phyloP scores from a whole-genome alignment of 2,329 filamentous ascomycete genomes.

The Drechslera avenae region DNA sequence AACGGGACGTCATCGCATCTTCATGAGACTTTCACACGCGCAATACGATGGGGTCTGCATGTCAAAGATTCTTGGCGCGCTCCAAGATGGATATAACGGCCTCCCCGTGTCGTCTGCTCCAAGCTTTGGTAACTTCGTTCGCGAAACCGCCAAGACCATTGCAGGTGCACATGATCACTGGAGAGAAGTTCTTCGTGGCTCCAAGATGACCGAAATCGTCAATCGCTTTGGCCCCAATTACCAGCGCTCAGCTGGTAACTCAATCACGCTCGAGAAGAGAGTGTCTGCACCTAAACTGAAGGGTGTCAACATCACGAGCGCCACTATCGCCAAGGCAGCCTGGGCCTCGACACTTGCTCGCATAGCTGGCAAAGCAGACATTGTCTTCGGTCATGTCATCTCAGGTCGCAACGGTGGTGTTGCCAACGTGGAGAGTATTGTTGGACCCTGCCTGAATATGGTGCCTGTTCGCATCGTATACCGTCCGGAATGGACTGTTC shows the following conservation, averaged over 20 bases:
- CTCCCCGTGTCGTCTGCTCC: constrained; percentile 39
- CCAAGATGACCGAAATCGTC: constrained; percentile 44
- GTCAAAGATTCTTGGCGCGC: constrained; percentile 34
- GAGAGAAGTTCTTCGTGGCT: constrained; percentile 38
- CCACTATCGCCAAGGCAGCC: constrained; percentile 54
- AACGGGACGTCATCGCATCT: constrained; percentile 35
- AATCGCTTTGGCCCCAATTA: constrained; percentile 42
- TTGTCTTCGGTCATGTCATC: constrained; percentile 52
- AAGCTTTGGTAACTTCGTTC: constrained; percentile 40
- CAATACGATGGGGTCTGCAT: constrained; percentile 45
- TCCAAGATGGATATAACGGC: constrained; percentile 41
- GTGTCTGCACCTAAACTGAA: constrained; percentile 29
- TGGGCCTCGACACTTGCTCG: constrained; percentile 52
- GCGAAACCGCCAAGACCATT: constrained; percentile 35
- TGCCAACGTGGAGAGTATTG: constrained; percentile 45
- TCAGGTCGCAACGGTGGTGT: constrained; percentile 49
- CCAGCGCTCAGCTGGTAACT: constrained; percentile 36
- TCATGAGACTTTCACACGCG: constrained; percentile 43
- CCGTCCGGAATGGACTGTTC: constrained; percentile 41
- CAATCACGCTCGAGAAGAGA: constrained; percentile 34
- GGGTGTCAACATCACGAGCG: constrained; percentile 45
- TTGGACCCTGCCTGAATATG: constrained; percentile 52
- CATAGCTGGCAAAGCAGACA: constrained; percentile 45
- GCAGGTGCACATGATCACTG: constrained; percentile 40
- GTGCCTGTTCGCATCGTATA: constrained; percentile 50